Evolutionary conservation across 73 alveolate species (phyloP).

Genomic region (Paraurostyla sp.): DNA sequence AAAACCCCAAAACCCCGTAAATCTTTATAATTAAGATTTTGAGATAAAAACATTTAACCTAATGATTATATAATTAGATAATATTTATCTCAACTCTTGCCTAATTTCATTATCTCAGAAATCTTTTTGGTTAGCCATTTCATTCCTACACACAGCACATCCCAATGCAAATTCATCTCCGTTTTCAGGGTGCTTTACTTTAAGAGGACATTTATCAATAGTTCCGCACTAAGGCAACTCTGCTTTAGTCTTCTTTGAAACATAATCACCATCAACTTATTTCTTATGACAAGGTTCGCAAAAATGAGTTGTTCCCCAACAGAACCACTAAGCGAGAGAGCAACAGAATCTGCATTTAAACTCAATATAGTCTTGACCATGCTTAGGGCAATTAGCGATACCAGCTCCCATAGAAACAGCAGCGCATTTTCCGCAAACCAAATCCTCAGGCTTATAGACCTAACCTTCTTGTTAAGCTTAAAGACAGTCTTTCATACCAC

Average conservation of each 20-base stretch:
- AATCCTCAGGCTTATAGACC: constrained; percentile 78
- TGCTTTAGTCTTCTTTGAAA: constrained; percentile 24
- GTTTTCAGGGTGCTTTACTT: constrained; percentile 79
- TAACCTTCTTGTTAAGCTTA: constrained; percentile 82
- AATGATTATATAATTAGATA: too few relatives aligned
- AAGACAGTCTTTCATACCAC: constrained; percentile 92
- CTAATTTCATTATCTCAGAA: constrained; percentile 20
- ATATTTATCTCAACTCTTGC: too few relatives aligned
- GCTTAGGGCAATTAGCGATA: constrained; percentile 79
- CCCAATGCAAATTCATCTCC: constrained; percentile 87
- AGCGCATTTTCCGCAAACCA: constrained; percentile 86
- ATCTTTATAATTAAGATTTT: too few relatives aligned
- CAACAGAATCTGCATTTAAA: constrained; percentile 96
- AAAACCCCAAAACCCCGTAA: too few relatives aligned
- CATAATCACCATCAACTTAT: constrained; percentile 73
- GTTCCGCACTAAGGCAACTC: constrained; percentile 51
- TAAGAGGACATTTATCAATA: constrained; percentile 56
- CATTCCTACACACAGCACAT: constrained; percentile 77
- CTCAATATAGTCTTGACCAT: constrained; percentile 92
- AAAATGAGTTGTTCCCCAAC: constrained; percentile 95
- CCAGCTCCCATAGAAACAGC: constrained; percentile 80
- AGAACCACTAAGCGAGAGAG: constrained; percentile 89
- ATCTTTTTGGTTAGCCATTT: constrained; percentile 40
- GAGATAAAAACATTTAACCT: too few relatives aligned
- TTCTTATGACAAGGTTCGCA: constrained; percentile 90